phyloP scores from a whole-genome alignment of 306 rosid species.

The Urtica urens region DNA sequence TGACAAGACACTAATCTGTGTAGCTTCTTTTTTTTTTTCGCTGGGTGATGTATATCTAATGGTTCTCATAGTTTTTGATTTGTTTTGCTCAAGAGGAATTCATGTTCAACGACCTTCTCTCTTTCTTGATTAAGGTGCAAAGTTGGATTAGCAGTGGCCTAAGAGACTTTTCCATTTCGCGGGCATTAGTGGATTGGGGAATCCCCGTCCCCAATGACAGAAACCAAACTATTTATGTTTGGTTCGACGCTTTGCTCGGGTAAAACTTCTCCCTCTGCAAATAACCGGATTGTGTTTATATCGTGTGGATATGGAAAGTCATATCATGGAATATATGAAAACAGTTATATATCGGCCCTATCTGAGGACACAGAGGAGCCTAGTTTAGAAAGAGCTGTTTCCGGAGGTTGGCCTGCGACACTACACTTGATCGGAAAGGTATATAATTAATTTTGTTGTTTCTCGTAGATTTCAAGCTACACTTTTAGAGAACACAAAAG shows the following conservation, averaged over 20 bases:
- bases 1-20: background rate
- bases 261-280: conserved; percentile 21
- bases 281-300: background rate
- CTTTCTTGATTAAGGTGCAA: conserved; percentile 62
- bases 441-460: conserved; percentile 2
- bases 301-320: background rate
- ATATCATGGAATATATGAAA: background rate
- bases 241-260: conserved; percentile 99
- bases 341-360: conserved; percentile 88
- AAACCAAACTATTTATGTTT: conserved; percentile 83
- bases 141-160: conserved; percentile 86
- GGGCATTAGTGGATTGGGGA: conserved; percentile 97
- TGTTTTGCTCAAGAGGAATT: conserved; percentile 15
- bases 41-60: no score
- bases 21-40: background rate
- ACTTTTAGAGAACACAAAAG: no score
- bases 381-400: conserved; percentile 47
- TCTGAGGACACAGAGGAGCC: conserved; percentile 51
- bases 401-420: conserved; percentile 88
- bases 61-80: no score
- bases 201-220: conserved; percentile 85
- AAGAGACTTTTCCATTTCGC: conserved; percentile 85
- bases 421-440: conserved; percentile 97
- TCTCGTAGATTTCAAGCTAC: background rate
- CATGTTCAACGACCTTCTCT: conserved; percentile 6